Base-by-base conservation (phyloP, 2,329 filamentous ascomycete species). In the Ilyonectria sp. region DNA sequence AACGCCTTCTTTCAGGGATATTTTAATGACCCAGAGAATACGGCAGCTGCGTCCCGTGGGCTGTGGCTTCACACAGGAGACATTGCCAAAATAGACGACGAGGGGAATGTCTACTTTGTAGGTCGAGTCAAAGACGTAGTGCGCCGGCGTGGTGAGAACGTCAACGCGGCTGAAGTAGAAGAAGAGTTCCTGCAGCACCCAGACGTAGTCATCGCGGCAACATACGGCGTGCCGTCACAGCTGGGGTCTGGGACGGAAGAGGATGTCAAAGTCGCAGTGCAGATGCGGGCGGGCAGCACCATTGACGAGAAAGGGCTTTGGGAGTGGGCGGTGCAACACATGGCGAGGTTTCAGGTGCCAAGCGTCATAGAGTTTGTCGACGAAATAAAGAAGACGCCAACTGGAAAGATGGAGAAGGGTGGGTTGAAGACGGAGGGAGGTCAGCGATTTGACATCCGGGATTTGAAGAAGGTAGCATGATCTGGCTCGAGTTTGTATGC, bases 151-250 rank as follows among this genome's bases (percentile, higher is more conserved):
- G 62, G 62, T 11, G 62, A 60, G 37, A 65, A 65, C 8, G 26
- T 65, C 43, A 65, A 65, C 40, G 62, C 62, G 9, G 60, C 40
- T 2, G 62, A 65, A n/a, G 62, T 65, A 3, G 56, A 60, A 46
- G 62, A 65, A n/a, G 62, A 65, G 26, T 65, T 65, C 29, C 19
- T 65, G n/a, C 55, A 65, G 23, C 62, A 65, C 29, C 62, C 62
- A 4, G 62, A 65, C 15, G 62, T 65, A 8, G 43, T 65, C n/a
- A 60, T 65, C 21, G 56, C 55, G 23, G 62, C 55, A 7, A 56
- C 62, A 11, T 65, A 33, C 10, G 55, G 55, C 7, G 26, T 50
- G 15, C 47, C 47, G 8, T 50, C 47, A 19, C 47, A 50, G 26
- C 15, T 50, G 47, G 49, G 59, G 2, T 50, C 35, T 46, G 64